phyloP scores from a whole-genome alignment of 768 basidiomycete genomes.

The Lentinula boryana region DNA sequence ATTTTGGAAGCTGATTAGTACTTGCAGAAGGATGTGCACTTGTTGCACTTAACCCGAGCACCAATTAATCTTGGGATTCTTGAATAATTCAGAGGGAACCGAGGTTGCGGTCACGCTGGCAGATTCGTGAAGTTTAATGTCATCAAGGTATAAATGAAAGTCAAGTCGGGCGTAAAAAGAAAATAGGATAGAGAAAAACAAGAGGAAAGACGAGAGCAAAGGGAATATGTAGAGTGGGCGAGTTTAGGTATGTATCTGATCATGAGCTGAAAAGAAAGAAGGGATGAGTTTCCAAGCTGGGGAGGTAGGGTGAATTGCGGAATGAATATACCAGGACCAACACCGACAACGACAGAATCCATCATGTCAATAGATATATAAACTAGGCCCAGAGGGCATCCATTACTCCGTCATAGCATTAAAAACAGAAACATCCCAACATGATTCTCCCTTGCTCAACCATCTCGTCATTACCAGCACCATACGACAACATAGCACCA shows the following conservation, averaged over 20 bases:
- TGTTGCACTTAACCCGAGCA: too few relatives aligned
- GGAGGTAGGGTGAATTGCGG: neutral
- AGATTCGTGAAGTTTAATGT: too few relatives aligned
- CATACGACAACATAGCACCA: neutral
- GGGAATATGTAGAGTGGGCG: neutral
- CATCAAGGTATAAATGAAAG: too few relatives aligned
- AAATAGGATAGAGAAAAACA: neutral
- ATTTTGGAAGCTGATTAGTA: too few relatives aligned
- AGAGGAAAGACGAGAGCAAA: neutral
- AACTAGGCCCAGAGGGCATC: neutral
- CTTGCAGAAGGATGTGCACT: too few relatives aligned
- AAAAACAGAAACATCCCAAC: neutral
- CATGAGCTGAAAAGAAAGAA: neutral
- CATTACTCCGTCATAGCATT: conserved; percentile 5
- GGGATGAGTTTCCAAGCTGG: neutral
- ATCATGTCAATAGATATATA: neutral
- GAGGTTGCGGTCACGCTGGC: too few relatives aligned
- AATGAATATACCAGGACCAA: neutral
- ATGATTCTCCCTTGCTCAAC: neutral
- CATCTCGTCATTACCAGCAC: neutral
- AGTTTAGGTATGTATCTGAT: neutral
- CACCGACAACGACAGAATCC: neutral
- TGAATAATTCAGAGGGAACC: too few relatives aligned
- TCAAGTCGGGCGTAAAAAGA: too few relatives aligned
- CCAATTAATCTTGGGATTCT: too few relatives aligned